Evolutionary conservation across 78 protist genomes (phyloP).

Genomic region (Dictyostelium intermedium): DNA sequence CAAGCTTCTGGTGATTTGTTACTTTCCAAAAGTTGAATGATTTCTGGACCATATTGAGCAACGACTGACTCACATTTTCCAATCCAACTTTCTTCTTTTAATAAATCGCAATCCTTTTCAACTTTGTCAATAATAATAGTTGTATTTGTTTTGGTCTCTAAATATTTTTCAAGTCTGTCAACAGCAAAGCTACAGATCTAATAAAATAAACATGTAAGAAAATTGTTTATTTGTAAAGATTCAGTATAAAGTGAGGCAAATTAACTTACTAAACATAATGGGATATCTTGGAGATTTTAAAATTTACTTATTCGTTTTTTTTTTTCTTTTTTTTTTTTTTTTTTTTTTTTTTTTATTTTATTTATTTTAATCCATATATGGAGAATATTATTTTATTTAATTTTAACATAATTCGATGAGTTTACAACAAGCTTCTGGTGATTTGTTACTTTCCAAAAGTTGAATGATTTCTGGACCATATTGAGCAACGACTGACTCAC

Average conservation of each 20-base stretch:
- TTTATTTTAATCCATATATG: not conserved
- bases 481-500: not conserved
- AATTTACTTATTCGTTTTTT: too few relatives aligned
- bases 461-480: slow-evolving; percentile 1
- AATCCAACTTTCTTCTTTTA: not conserved
- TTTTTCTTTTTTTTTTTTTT: not conserved
- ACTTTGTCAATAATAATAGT: not conserved
- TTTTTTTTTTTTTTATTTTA: not conserved
- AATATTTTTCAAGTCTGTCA: not conserved
- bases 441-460: not conserved
- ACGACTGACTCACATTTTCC: not conserved
- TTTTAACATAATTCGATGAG: not conserved
- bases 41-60: not conserved
- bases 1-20: not conserved
- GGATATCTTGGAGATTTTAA: not conserved
- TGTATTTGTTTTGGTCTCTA: not conserved
- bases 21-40: not conserved
- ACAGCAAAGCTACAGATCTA: slow-evolving; percentile 1
- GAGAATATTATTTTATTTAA: too few relatives aligned
- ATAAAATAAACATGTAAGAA: not conserved
- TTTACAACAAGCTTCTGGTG: not conserved
- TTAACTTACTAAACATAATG: not conserved
- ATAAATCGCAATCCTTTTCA: not conserved
- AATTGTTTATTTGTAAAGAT: not conserved
- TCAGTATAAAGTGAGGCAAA: not conserved